These are phyloP conservation scores for Vigna radiata DNA, from an alignment of 306 rosid genomes.

Conservation along the genomic window DNA sequence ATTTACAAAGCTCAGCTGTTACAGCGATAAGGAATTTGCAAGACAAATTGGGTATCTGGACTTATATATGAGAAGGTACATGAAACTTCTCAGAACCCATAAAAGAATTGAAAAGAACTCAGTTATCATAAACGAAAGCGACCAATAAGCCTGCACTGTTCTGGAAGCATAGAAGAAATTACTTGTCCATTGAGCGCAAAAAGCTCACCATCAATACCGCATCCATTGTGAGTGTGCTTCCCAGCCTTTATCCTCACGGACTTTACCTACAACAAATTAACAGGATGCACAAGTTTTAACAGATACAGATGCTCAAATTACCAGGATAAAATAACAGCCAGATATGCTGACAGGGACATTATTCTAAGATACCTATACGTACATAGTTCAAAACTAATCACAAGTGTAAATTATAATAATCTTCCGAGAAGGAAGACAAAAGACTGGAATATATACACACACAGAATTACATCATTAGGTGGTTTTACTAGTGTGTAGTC, in stretches of 20 bases:
- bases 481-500: conserved; percentile 9
- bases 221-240: conserved; percentile 87
- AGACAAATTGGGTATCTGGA: conserved; percentile 50
- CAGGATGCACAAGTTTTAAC: conserved; percentile 27
- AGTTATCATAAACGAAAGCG: conserved; percentile 67
- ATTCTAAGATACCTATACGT: conserved; percentile 16
- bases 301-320: conserved; percentile 26
- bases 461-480: conserved; percentile 5
- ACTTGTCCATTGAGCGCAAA: conserved; percentile 87
- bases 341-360: conserved; percentile 27
- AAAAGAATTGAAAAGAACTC: conserved; percentile 55
- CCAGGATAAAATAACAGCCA: conserved; percentile 41
- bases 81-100: conserved; percentile 53
- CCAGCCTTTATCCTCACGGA: conserved; percentile 88
- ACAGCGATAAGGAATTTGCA: conserved; percentile 44
- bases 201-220: conserved; percentile 99
- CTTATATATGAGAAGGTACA: conserved; percentile 42
- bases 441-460: not conserved
- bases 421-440: conserved; percentile 36
- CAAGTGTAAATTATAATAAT: conserved; percentile 5
- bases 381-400: conserved; percentile 24
- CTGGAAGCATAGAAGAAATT: conserved; percentile 88
- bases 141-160: conserved; percentile 98
- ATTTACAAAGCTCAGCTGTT: conserved; percentile 62
- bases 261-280: conserved; percentile 70